Evolutionary conservation across 331 rosid species (phyloP).

Genomic region (Erythrophleum ivorense): DNA sequence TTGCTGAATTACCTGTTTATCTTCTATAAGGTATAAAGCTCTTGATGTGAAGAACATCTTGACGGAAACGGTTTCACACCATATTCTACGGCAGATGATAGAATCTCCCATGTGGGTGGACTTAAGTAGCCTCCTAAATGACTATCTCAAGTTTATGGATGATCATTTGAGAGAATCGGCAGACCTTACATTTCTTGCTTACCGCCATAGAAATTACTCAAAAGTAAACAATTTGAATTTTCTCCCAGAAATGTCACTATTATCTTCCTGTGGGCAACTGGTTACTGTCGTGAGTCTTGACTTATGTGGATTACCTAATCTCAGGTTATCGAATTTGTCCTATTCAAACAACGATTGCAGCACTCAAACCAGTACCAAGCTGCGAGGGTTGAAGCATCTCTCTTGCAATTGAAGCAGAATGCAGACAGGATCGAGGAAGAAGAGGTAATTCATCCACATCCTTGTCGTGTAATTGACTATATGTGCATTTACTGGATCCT

Average conservation of each 20-base stretch:
- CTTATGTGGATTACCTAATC: conserved; percentile 19
- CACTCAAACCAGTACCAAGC: conserved; percentile 74
- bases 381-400: conserved; percentile 75
- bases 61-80: conserved; percentile 82
- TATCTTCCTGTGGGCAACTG: no score
- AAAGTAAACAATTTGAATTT: no score
- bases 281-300: no score
- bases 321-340: conserved; percentile 94
- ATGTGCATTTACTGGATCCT: no score
- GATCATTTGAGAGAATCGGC: conserved; percentile 96
- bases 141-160: conserved; percentile 92
- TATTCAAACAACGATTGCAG: conserved; percentile 81
- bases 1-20: conserved; percentile 18
- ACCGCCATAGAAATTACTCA: conserved; percentile 89
- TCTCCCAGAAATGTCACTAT: no score
- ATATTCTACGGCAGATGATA: conserved; percentile 86
- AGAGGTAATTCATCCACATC: conserved; percentile 59
- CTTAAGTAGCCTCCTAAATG: conserved; percentile 67
- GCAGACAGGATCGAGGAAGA: conserved; percentile 78
- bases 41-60: conserved; percentile 86
- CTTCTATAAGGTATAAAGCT: conserved; percentile 70
- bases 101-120: conserved; percentile 81
- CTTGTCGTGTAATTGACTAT: conserved; percentile 18
- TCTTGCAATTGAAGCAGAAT: conserved; percentile 79
- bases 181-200: conserved; percentile 87